A percentile compares a stretch with the other conserved stretches of the same genome.
Conservation (phyloP, 805 yeast species). For the Spencermartinsiella europaea region DNA sequence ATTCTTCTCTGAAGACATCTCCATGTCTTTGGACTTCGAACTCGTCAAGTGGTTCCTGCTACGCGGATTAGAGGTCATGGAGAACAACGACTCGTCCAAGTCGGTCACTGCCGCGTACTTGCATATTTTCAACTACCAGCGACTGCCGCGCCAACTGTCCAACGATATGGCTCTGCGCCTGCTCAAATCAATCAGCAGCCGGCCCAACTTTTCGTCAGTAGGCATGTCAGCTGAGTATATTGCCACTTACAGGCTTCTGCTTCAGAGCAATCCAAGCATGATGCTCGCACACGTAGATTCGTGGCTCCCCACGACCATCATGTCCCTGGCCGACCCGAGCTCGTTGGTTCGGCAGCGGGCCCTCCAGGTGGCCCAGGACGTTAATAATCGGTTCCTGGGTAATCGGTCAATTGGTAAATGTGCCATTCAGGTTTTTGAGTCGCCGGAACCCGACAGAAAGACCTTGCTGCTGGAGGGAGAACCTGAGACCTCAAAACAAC, state of each 20-base stretch:
- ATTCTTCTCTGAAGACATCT: conserved; percentile 16
- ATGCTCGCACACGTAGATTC: conserved; percentile 13
- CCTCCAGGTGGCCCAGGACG: conserved; percentile 14
- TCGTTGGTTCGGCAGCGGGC: conserved; percentile 17
- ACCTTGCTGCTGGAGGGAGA: neutral
- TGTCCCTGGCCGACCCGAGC: conserved; percentile 9
- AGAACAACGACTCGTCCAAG: conserved; percentile 12
- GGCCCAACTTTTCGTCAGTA: conserved; percentile 16
- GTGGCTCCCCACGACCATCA: conserved; percentile 18
- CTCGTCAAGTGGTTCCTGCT: conserved; percentile 16
- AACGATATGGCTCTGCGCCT: conserved; percentile 17
- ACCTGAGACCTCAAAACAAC: neutral
- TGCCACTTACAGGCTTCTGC: conserved; percentile 10
- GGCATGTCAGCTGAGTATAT: conserved; percentile 16
- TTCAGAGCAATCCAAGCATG: conserved; percentile 8
- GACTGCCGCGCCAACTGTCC: conserved; percentile 13
- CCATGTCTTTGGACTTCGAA: conserved; percentile 13
- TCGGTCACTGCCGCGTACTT: conserved; percentile 18
- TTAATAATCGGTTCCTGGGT: conserved; percentile 11
- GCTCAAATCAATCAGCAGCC: conserved; percentile 9
- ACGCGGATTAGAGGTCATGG: conserved; percentile 17
- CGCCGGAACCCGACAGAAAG: neutral
- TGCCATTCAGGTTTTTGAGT: conserved; percentile 3
- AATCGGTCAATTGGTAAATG: conserved; percentile 11
- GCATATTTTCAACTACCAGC: conserved; percentile 20